These are phyloP conservation scores for Volvox africanus DNA, from an alignment of 139 green algal species.

Conservation along the genomic window DNA sequence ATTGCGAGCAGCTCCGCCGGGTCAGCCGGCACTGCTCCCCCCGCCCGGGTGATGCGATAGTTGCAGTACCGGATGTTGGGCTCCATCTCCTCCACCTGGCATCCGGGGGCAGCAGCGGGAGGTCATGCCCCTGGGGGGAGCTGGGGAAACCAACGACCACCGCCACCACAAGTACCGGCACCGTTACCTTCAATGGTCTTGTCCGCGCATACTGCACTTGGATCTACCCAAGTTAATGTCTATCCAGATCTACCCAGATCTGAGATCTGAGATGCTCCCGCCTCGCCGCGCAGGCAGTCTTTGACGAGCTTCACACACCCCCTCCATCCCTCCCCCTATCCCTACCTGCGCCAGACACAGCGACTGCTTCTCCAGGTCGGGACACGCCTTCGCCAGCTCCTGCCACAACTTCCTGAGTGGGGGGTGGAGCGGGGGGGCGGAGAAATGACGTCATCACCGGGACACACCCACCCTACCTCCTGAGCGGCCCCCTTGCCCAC, in stretches of 20 bases:
- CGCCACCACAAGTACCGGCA: no score
- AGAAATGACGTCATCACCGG: no score
- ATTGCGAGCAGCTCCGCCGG: conserved; percentile 54
- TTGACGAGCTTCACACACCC: background rate
- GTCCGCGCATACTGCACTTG: no score
- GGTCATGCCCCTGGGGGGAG: background rate
- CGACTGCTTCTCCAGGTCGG: conserved; percentile 75
- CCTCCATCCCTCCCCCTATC: background rate
- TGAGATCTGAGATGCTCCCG: no score
- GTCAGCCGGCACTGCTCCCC: conserved; percentile 44
- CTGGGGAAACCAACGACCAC: no score
- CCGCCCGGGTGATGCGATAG: conserved; percentile 81
- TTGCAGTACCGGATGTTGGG: conserved; percentile 86
- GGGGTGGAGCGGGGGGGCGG: background rate
- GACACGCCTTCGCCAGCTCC: conserved; percentile 79
- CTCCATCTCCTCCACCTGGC: conserved; percentile 85
- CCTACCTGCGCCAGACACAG: conserved; percentile 75
- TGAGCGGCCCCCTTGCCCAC: no score
- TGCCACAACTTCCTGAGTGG: conserved; percentile 79
- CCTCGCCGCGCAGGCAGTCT: no score
- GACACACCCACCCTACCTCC: no score
- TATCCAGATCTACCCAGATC: no score
- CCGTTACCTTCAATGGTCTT: no score
- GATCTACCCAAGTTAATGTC: no score
- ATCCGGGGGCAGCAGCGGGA: background rate